Evolutionary conservation across 331 rosid species (phyloP).

Genomic region (Pyrus hybrid): DNA sequence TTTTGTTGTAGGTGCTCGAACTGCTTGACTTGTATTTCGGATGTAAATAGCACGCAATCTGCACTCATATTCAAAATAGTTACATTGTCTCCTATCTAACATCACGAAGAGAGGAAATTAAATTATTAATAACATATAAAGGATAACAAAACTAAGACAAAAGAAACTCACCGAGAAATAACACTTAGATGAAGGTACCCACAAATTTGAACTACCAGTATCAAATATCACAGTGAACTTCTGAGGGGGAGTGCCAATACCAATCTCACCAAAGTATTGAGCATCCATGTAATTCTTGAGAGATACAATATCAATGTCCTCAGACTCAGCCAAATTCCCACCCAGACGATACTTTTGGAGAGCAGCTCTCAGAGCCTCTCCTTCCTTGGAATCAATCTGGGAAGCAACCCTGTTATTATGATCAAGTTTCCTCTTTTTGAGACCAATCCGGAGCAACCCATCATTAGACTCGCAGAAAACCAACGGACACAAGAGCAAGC

Average conservation of each 20-base stretch:
- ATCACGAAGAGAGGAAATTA: neutral
- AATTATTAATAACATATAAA: neutral
- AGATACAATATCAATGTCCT: conserved; percentile 45
- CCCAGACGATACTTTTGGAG: conserved; percentile 22
- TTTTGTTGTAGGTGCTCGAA: conserved; percentile 52
- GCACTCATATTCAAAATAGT: conserved; percentile 12
- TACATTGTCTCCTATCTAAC: neutral
- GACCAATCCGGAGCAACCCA: conserved; percentile 46
- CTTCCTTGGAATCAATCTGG: conserved; percentile 39
- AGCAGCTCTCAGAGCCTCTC: conserved; percentile 15
- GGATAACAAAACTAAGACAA: neutral
- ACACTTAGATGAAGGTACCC: conserved; percentile 72
- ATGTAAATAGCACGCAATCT: conserved; percentile 61
- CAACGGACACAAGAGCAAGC: conserved; percentile 35
- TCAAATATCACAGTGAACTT: conserved; percentile 60
- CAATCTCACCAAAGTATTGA: conserved; percentile 68
- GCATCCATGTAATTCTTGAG: conserved; percentile 66
- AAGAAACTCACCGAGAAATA: conserved; percentile 54
- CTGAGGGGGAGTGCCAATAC: conserved; percentile 61
- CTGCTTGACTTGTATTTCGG: conserved; percentile 45
- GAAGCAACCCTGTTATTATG: conserved; percentile 35
- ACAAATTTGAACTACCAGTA: conserved; percentile 66
- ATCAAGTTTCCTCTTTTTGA: conserved; percentile 40
- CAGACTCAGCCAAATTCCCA: conserved; percentile 20
- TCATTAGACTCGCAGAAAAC: conserved; percentile 35